Percentiles rank a stretch among this genome's conserved stretches.
Conservation (phyloP, 2,329 filamentous ascomycete genomes). For the Tetracladium maxilliforme region DNA sequence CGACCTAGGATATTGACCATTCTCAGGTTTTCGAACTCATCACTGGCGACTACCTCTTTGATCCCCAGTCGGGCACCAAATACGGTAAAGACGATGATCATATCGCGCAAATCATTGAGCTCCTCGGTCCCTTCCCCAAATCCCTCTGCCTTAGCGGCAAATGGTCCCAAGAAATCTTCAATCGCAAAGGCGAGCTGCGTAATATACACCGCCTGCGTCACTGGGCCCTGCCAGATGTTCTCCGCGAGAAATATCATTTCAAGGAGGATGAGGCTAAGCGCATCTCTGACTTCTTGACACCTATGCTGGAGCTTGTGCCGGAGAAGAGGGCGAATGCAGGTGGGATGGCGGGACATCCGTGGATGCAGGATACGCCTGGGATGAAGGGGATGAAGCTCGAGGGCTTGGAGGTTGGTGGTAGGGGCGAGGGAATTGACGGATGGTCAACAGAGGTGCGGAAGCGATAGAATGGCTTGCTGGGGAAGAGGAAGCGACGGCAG, state of each 20-base stretch:
- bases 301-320: constrained; percentile 82
- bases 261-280: constrained; percentile 65
- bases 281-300: constrained; percentile 69
- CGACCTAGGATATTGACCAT: background rate
- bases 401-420: constrained; percentile 60
- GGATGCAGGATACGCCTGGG: constrained; percentile 72
- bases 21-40: constrained; percentile 94
- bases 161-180: constrained; percentile 98
- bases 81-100: constrained; percentile 99
- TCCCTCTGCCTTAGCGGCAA: constrained; percentile 84
- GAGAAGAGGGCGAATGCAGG: constrained; percentile 88
- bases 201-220: constrained; percentile 95
- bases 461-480: constrained; percentile 45
- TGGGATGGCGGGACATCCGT: constrained; percentile 78
- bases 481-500: too few relatives aligned
- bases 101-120: constrained; percentile 96
- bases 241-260: constrained; percentile 96
- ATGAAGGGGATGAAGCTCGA: constrained; percentile 72
- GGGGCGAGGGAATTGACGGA: constrained; percentile 84
- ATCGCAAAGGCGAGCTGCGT: constrained; percentile 87
- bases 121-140: constrained; percentile 87
- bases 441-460: constrained; percentile 85
- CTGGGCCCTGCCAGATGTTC: constrained; percentile 86
- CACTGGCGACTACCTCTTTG: constrained; percentile 95
- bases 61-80: constrained; percentile 95